Evolutionary conservation across 164 flowering plant genomes (phyloP).

Genomic region (Echeveria elegans): DNA sequence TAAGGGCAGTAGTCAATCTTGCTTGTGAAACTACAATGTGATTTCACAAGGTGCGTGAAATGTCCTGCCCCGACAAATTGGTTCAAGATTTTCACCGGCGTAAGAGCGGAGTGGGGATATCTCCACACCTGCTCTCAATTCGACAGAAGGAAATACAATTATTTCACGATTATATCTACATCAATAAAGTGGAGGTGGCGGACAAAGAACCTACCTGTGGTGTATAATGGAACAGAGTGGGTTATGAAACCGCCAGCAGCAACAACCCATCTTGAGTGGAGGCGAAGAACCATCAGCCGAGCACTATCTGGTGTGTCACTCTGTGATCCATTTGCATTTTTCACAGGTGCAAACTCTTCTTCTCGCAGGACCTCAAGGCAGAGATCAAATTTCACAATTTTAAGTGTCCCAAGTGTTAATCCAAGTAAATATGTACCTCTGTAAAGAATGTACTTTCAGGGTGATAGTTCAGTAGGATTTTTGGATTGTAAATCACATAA

Average conservation of each 20-base stretch:
- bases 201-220: conserved; percentile 49
- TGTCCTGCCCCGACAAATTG: conserved; percentile 92
- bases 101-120: conserved; percentile 92
- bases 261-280: conserved; percentile 91
- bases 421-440: conserved; percentile 30
- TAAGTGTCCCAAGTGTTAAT: background rate
- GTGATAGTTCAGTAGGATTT: too few species aligned
- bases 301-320: conserved; percentile 96
- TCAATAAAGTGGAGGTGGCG: background rate
- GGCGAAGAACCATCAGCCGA: conserved; percentile 76
- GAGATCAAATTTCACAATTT: background rate
- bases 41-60: conserved; percentile 99
- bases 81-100: conserved; percentile 93
- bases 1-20: background rate
- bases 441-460: conserved; percentile 40
- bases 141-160: too few species aligned
- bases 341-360: conserved; percentile 98
- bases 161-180: background rate
- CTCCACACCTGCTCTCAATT: conserved; percentile 65
- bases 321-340: conserved; percentile 84
- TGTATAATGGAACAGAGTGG: conserved; percentile 86
- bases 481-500: too few species aligned
- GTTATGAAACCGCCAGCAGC: conserved; percentile 97
- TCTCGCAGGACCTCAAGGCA: conserved; percentile 58
- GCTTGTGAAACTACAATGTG: conserved; percentile 33